Base-by-base conservation (phyloP, 192 early-diverging fungal species). In the Podila verticillata region DNA sequence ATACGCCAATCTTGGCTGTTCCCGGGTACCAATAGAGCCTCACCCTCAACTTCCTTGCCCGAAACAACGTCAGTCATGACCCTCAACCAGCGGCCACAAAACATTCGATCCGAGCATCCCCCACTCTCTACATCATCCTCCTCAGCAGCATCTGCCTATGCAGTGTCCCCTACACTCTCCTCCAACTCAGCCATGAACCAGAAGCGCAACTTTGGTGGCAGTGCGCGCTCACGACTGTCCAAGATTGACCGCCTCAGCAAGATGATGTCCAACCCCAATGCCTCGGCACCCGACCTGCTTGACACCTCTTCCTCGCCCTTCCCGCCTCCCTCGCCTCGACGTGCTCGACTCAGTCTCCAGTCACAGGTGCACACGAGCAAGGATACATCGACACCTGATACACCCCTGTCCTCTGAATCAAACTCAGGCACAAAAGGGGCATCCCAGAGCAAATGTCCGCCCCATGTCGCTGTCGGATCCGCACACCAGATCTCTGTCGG, bases 1-100 rank as follows among this genome's bases (percentile, higher is more conserved):
- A 63, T 80, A 31, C 77, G 77, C n/a, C 77, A 80, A 34, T 80
- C 77, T 6, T 80, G 77, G 77, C 60, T 80, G 44, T 72, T 80
- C 58, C 77, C 77, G n/a, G n/a, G n/a, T 22, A 68, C 77, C 24
- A 63, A 72, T 48, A 57, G 77, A 59, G 77, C 77, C 2, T 72
- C 77, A 0, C 77, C 77, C 26, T 80, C 77, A 19, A 80, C 77
- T 12, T 65, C 70, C 9, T 29, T 57, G 20, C 75, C 75, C 20
- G 77, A 80, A 36, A 68, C 77, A 26, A 68, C 70, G 24, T 72
- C 70, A 3, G 70, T 80, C 31, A 72, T 80, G 65, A 72, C 77
- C 10, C 61, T 62, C 29, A 80, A 57, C 47, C 70, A 72, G 15
- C 77, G 70, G 0, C 66, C 77, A 7, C 51, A 48, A 26, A 68